Percentiles rank a stretch among this genome's conserved stretches.
phyloP scores from a whole-genome alignment of 2,329 filamentous ascomycete genomes.

The Salinomyces thailandicus region DNA sequence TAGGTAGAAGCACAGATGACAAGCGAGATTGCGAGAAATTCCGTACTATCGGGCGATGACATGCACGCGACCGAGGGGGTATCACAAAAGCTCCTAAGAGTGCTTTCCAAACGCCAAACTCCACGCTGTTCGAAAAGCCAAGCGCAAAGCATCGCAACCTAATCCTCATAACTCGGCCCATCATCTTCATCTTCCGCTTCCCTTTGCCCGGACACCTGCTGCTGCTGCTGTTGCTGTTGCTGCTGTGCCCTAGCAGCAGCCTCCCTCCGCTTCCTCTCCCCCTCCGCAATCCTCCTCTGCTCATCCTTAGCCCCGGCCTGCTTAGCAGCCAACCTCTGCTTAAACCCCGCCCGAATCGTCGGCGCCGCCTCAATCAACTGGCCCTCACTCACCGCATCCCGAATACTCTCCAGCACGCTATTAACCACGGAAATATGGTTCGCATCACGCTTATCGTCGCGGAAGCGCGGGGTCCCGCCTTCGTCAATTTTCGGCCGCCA shows the following conservation, averaged over 20 bases:
- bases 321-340: slow-evolving; percentile 33
- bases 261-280: slow-evolving; percentile 9
- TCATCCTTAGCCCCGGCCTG: not conserved
- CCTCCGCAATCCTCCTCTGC: slow-evolving; percentile 5
- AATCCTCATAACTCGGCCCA: slow-evolving; percentile 17
- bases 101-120: not conserved
- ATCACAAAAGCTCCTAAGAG: not conserved
- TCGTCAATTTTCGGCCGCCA: slow-evolving; percentile 61
- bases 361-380: slow-evolving; percentile 63
- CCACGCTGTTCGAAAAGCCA: not conserved
- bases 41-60: no score
- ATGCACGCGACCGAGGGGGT: no score
- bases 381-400: slow-evolving; percentile 70
- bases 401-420: slow-evolving; percentile 82
- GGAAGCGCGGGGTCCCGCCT: slow-evolving; percentile 57
- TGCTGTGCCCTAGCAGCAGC: slow-evolving; percentile 9
- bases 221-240: slow-evolving; percentile 10
- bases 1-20: no score
- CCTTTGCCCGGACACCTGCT: slow-evolving; percentile 8
- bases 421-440: slow-evolving; percentile 79
- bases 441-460: slow-evolving; percentile 84
- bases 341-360: slow-evolving; percentile 71
- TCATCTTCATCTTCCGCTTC: slow-evolving; percentile 11
- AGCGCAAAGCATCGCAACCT: not conserved
- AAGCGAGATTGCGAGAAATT: no score